A percentile compares a stretch with the other conserved stretches of the same genome.
phyloP scores from a whole-genome alignment of 345 rosid genomes.

The Schrenkiella parvula region DNA sequence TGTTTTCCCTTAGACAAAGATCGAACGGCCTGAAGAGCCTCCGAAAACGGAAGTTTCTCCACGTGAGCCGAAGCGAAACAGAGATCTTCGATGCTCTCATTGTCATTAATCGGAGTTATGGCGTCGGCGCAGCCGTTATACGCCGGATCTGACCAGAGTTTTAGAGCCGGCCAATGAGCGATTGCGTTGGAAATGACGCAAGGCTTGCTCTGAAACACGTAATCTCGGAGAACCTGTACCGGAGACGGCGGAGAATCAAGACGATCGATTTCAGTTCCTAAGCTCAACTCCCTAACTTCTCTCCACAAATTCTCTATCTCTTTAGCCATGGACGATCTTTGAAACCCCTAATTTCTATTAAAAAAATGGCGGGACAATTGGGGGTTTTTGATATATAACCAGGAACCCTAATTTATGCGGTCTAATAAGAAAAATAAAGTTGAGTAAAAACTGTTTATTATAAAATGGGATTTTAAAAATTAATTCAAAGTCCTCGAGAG shows the following conservation, averaged over 20 bases:
- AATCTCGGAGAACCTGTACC: conserved; percentile 56
- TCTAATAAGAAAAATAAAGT: not conserved
- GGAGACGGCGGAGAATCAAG: conserved; percentile 57
- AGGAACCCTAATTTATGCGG: conserved; percentile 23
- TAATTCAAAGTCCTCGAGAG: not conserved
- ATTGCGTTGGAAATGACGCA: conserved; percentile 70
- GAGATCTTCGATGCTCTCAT: conserved; percentile 9
- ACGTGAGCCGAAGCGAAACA: conserved; percentile 83
- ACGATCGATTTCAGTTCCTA: conserved; percentile 35
- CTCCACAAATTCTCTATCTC: conserved; percentile 52
- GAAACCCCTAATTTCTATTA: conserved; percentile 5
- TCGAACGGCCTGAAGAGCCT: conserved; percentile 48
- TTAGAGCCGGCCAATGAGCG: conserved; percentile 68
- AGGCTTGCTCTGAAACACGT: conserved; percentile 74
- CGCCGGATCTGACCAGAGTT: conserved; percentile 51
- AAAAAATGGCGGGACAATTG: conserved; percentile 13
- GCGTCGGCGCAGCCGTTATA: conserved; percentile 77
- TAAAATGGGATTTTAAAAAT: conserved; percentile 4
- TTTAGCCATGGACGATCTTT: conserved; percentile 8
- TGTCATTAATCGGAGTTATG: conserved; percentile 25
- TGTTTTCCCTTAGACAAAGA: conserved; percentile 18
- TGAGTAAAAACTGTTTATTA: not conserved
- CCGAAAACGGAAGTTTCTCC: conserved; percentile 47
- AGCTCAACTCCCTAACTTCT: conserved; percentile 63
- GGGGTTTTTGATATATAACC: not conserved